Base-by-base conservation (phyloP, 805 yeast species). In the Aciculoconidium aculeatum region DNA sequence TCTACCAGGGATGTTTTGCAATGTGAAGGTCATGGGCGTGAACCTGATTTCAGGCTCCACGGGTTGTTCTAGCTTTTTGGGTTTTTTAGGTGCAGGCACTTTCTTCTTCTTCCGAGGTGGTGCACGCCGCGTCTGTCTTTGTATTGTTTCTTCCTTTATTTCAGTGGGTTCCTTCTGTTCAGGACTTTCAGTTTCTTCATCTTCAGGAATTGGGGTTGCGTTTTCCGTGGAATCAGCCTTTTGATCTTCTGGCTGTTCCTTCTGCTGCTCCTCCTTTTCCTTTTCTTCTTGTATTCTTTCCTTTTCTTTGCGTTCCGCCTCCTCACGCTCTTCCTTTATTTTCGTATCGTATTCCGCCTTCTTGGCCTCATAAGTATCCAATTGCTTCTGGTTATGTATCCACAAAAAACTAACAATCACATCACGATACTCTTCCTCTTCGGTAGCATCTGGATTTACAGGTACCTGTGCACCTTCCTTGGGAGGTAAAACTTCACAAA, bases 1-100 rank as follows among this genome's bases (percentile, higher is more conserved):
- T 43, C 79, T 67, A 7, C 64, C 54, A 1, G 94, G 88, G 15
- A 88, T 65, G n/a, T 72, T 75, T 11, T 64, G 67, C 3, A 90
- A 49, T 2, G 68, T 72, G 27, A 86, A 65, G 0, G 95, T 80
- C 13, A 81, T 57, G 0, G 94, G 69, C 0, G 88, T 75, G 47
- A 44, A 74, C 20, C 60, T 47, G 16, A 67, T 60, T 16, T 53
- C 62, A 1, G 79, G 79, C 48, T 61, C 63, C 5, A 39, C 39
- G 2, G 70, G 70, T 2, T 35, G 39, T n/a, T 47, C 56, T 6
- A 57, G 31, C 26, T 43, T 37, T 31, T 48, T 51, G 2, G 41
- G 41, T 31, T 41, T 37, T 11, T 33, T 28, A 5, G 32, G 33
- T 5, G 39, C 36, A 7, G 39, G 32, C 10, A 21, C 32, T 17